Conservation (phyloP, 768 basidiomycete genomes). For the Lactarius pseudohatsudake region DNA sequence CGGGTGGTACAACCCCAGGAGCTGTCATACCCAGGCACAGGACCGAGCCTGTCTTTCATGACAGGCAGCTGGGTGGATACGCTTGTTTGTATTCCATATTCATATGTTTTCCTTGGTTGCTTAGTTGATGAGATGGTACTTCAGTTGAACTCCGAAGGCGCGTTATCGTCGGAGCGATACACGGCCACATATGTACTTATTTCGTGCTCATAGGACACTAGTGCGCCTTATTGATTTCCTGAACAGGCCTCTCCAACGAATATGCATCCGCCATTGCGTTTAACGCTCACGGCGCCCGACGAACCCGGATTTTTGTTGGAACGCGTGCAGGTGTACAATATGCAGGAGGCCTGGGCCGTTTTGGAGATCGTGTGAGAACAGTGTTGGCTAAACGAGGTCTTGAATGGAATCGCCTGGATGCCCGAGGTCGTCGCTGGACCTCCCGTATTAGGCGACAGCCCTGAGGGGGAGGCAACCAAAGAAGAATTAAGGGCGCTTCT, state of each 20-base stretch:
- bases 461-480: conserved; percentile 42
- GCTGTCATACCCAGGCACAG: conserved; percentile 44
- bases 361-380: conserved; percentile 83
- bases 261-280: conserved; percentile 66
- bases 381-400: conserved; percentile 79
- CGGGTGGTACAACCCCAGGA: conserved; percentile 57
- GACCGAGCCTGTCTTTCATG: conserved; percentile 47
- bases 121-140: conserved; percentile 1
- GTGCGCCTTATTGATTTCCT: conserved; percentile 13
- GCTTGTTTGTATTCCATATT: conserved; percentile 40
- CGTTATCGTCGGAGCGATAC: conserved; percentile 60
- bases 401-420: conserved; percentile 60
- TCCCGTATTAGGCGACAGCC: conserved; percentile 32
- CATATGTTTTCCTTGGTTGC: neutral
- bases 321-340: conserved; percentile 64
- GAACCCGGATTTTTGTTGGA: conserved; percentile 78
- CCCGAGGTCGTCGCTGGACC: conserved; percentile 45
- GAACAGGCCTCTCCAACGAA: conserved; percentile 60
- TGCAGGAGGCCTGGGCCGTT: conserved; percentile 74
- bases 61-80: conserved; percentile 65
- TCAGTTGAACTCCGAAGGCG: conserved; percentile 53
- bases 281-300: conserved; percentile 65
- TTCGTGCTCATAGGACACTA: neutral
- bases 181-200: conserved; percentile 62
- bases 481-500: conserved; percentile 66